Evolutionary conservation across 495 filamentous ascomycete species (phyloP).

Genomic region (Bryoglossum gracile): DNA sequence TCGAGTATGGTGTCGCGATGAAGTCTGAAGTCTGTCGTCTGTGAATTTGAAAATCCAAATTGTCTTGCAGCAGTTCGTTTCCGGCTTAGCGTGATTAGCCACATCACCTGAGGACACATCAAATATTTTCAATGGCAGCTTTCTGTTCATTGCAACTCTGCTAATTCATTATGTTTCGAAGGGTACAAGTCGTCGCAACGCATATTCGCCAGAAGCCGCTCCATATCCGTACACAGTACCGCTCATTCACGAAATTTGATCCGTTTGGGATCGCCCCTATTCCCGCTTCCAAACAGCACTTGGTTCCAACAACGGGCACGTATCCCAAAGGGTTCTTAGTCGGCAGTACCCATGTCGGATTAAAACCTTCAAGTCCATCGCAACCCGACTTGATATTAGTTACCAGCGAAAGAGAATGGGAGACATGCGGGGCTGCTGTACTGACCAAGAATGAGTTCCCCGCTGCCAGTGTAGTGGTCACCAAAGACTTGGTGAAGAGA

Average conservation of each 20-base stretch:
- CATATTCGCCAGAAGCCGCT: too few relatives aligned
- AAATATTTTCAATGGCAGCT: too few relatives aligned
- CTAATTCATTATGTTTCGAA: too few relatives aligned
- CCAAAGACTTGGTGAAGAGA: constrained; percentile 55
- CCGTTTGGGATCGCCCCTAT: constrained; percentile 34
- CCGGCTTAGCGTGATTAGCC: too few relatives aligned
- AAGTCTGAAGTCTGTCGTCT: too few relatives aligned
- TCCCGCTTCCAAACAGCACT: constrained; percentile 66
- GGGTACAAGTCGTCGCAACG: too few relatives aligned
- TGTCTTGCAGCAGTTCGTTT: too few relatives aligned
- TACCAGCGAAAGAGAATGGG: constrained; percentile 73
- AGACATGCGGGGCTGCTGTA: constrained; percentile 79
- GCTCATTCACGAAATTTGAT: constrained; percentile 3
- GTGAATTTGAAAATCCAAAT: too few relatives aligned
- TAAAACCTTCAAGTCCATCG: constrained; percentile 80
- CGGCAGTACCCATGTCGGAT: constrained; percentile 78
- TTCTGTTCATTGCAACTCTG: too few relatives aligned
- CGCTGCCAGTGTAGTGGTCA: constrained; percentile 83
- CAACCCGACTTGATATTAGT: constrained; percentile 84
- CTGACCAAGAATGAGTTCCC: constrained; percentile 98
- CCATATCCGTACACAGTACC: not conserved
- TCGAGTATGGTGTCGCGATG: too few relatives aligned
- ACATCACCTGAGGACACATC: too few relatives aligned
- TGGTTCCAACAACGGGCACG: constrained; percentile 72
- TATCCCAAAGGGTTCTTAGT: constrained; percentile 85